Conservation (phyloP, 140 eudicot species). For the Stevia rebaudiana region DNA sequence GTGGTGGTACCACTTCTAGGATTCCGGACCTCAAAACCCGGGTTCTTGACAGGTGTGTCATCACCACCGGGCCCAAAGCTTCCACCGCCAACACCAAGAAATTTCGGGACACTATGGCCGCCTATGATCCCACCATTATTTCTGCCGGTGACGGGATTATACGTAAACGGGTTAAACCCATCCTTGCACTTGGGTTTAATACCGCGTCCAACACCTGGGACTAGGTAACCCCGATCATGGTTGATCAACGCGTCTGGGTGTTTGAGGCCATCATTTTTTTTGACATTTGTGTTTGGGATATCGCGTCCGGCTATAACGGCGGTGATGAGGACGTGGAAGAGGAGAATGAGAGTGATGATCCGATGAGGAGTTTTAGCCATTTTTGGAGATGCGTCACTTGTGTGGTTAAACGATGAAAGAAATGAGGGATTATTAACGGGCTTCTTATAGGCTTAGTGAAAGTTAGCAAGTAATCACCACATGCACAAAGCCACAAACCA, state of each 20-base stretch:
- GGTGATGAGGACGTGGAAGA: conserved; percentile 23
- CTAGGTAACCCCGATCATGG: conserved; percentile 30
- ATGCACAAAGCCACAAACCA: neutral
- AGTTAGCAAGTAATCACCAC: neutral
- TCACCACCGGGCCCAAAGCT: conserved; percentile 44
- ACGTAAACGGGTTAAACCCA: conserved; percentile 34
- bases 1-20: conserved; percentile 7
- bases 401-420: conserved; percentile 6
- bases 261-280: conserved; percentile 6
- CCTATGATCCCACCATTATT: conserved; percentile 19
- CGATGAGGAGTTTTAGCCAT: conserved; percentile 30
- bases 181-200: conserved; percentile 25
- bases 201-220: conserved; percentile 47
- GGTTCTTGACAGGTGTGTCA: conserved; percentile 46
- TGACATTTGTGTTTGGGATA: conserved; percentile 9
- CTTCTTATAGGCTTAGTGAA: conserved; percentile 13
- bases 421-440: conserved; percentile 12
- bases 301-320: conserved; percentile 19
- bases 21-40: conserved; percentile 40
- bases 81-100: conserved; percentile 8
- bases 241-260: conserved; percentile 25
- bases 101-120: conserved; percentile 1
- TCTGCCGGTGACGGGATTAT: conserved; percentile 45
- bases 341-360: conserved; percentile 21
- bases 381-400: conserved; percentile 10